phyloP scores from a whole-genome alignment of 768 basidiomycete genomes.

The Mycena galopus region DNA sequence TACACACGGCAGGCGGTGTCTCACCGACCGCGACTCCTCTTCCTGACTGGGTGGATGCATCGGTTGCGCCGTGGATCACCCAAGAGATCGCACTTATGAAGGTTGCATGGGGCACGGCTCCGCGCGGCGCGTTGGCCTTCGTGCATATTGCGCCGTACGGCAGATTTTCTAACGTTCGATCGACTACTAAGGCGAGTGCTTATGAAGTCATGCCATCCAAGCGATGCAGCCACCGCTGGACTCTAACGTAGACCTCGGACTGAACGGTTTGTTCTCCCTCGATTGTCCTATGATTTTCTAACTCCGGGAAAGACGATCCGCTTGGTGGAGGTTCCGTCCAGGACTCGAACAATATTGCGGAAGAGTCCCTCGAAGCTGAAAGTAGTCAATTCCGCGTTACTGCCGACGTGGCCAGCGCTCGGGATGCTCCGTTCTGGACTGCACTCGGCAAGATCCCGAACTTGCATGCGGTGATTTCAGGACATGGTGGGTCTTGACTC shows the following conservation, averaged over 20 bases:
- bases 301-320: background rate
- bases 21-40: background rate
- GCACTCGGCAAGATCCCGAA: constrained; percentile 71
- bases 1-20: background rate
- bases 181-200: background rate
- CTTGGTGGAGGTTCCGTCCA: constrained; percentile 13
- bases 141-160: constrained; percentile 11
- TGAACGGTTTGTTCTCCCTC: background rate
- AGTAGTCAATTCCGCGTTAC: background rate
- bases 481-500: constrained; percentile 65
- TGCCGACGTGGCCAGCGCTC: constrained; percentile 26
- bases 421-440: constrained; percentile 74
- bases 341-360: background rate
- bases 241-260: background rate
- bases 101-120: background rate
- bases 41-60: constrained; percentile 51
- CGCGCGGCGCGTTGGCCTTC: constrained; percentile 5
- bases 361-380: background rate
- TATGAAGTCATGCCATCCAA: constrained; percentile 3
- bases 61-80: constrained; percentile 73
- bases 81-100: constrained; percentile 50
- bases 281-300: background rate
- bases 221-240: background rate
- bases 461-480: constrained; percentile 75
- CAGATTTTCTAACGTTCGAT: background rate